Evolutionary conservation across 2,329 filamentous ascomycete species (phyloP), one percentile per base, ranked within the genome.

Genomic region (Hypocreales sp.): DNA sequence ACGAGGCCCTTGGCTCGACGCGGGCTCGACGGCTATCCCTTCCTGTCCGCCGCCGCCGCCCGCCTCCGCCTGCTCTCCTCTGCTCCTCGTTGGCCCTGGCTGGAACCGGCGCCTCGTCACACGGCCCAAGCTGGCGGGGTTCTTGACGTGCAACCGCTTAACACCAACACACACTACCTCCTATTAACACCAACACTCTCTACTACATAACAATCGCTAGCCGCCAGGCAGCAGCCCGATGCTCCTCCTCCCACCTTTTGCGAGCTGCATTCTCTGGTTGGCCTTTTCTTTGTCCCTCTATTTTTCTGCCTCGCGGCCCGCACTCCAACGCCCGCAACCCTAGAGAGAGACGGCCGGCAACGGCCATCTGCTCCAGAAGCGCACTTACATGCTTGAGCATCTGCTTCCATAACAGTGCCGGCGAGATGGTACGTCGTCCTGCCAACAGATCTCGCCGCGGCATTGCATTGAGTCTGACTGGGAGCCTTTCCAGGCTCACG

Each of bases 131-230:
- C 18, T 23, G 20, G 15, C 15, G 20, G 21, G 26, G 26, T 15
- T 13, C 5, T 13, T 9, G 20, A 24, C 24, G 24, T 28, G 26
- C 26, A 28, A 28, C 26, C 26, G 24, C 26, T 28, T 24, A 28
- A 22, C 13, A 25, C n/a, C n/a, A n/a, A n/a, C n/a, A n/a, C n/a
- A n/a, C n/a, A n/a, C n/a, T n/a, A n/a, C n/a, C n/a, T n/a, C 26
- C 28, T 14, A 15, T 28, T 22, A 12, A 12, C 24, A 24, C 22
- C 28, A 27, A 12, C 10, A 13, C 13, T 21, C 32, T 24, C 26
- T 22, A 22, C 29, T 63, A 64, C 60, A 62, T 64, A 64, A 63
- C 54, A 46, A 43, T 40, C 48, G 45, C 46, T 55, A 59, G 49
- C 50, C 57, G 56, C 60, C 59, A 55, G 41, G 41, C 33, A 36